Evolutionary conservation across 805 yeast species (phyloP).

Genomic region (Clavispora santaluciae): DNA sequence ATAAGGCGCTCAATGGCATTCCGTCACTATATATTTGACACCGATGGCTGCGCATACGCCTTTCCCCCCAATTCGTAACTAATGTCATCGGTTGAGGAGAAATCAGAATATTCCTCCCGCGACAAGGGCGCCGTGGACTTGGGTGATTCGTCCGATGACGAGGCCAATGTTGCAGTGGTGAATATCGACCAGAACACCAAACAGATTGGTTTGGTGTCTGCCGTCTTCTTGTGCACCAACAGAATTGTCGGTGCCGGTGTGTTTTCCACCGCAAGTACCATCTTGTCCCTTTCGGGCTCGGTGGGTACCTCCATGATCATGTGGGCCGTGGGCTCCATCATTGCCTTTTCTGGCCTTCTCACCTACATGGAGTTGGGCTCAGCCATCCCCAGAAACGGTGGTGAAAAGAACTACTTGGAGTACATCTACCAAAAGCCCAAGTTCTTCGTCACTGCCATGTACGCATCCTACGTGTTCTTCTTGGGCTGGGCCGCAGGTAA

Average conservation of each 20-base stretch:
- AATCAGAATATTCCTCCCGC: background rate
- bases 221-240: conserved; percentile 19
- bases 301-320: conserved; percentile 67
- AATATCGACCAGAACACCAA: conserved; percentile 41
- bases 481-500: conserved; percentile 87
- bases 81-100: background rate
- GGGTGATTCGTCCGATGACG: conserved; percentile 10
- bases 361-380: conserved; percentile 80
- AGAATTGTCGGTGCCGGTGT: conserved; percentile 21
- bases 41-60: too few species aligned
- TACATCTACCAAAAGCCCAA: conserved; percentile 63
- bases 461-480: conserved; percentile 66
- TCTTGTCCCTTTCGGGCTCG: conserved; percentile 46
- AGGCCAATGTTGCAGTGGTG: conserved; percentile 21
- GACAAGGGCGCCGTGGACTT: background rate
- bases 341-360: conserved; percentile 46
- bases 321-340: conserved; percentile 72
- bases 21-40: background rate
- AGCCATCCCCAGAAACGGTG: conserved; percentile 76
- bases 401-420: conserved; percentile 79
- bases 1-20: background rate
- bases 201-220: conserved; percentile 42
- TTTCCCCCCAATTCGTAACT: too few species aligned
- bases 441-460: conserved; percentile 54
- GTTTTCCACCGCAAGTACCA: conserved; percentile 18